phyloP scores from a whole-genome alignment of 2,329 filamentous ascomycete species.

The Phoma sp. region DNA sequence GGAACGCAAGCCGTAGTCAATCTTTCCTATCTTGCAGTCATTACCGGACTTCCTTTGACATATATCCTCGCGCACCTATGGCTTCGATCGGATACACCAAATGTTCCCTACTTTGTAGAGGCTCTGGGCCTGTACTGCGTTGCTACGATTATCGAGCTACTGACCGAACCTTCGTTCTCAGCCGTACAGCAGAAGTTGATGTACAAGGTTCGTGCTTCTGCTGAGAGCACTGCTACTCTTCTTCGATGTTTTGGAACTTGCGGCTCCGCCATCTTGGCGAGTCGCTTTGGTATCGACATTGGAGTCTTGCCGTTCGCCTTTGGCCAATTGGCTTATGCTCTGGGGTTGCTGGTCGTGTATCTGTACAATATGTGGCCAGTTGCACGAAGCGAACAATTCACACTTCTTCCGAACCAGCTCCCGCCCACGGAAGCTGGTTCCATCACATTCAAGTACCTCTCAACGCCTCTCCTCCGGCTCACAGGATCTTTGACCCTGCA shows the following conservation, averaged over 20 bases:
- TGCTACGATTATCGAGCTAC: conserved; percentile 74
- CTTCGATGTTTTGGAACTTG: conserved; percentile 79
- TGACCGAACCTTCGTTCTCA: conserved; percentile 88
- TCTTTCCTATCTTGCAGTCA: conserved; percentile 79
- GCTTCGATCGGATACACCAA: conserved; percentile 59
- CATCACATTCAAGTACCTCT: conserved; percentile 60
- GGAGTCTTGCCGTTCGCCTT: conserved; percentile 89
- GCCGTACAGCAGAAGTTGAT: conserved; percentile 82
- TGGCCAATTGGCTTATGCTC: conserved; percentile 81
- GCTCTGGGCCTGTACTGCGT: conserved; percentile 63
- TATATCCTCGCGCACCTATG: conserved; percentile 73
- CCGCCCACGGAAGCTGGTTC: conserved; percentile 40
- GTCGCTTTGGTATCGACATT: conserved; percentile 59
- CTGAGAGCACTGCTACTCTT: conserved; percentile 84
- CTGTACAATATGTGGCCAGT: conserved; percentile 65
- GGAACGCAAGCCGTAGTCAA: conserved; percentile 82
- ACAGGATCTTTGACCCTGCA: conserved; percentile 86
- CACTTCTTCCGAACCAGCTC: conserved; percentile 64
- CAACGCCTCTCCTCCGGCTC: conserved; percentile 72
- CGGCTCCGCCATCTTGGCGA: conserved; percentile 70
- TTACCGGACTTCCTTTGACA: conserved; percentile 71
- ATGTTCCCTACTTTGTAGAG: conserved; percentile 69
- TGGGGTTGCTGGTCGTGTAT: conserved; percentile 75
- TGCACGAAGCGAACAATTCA: conserved; percentile 69
- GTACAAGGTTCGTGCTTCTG: conserved; percentile 79